Evolutionary conservation across 257 asterid genomes (phyloP), one percentile per base, ranked within the genome.

Genomic region (Leptodermis oblonga): DNA sequence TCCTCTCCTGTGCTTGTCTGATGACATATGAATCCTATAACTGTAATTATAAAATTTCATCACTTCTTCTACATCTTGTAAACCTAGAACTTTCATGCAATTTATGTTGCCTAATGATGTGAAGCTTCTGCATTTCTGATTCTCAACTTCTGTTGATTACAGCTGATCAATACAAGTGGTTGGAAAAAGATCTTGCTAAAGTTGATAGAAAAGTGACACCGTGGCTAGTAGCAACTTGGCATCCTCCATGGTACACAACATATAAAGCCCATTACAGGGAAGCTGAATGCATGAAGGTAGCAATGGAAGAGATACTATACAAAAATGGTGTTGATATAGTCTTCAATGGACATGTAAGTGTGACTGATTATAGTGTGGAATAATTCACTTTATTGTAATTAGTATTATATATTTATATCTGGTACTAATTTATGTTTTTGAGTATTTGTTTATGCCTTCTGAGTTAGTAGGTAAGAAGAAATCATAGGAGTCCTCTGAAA

Each of bases 231-330:
- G 96, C 86, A 43, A 78, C 89, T 2, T 87, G 95, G 98, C 98
- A 92, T 77, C 87, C 98, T 4, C 98, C 98, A 13, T 92, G 98
- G 98, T 92, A 92, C 81, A 71, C 88, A 74, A 82, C 92, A 34
- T 92, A 86, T 85, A 79, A 70, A 18, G 85, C 98, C 36, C 98
- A 92, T 80, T 92, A 92, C 70, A 74, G 97, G 71, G 98, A 92
- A 87, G 90, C 87, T 39, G 98, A 92, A 76, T 92, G 98, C 26
- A 92, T 92, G 98, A 92, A 70, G 79, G 89, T 82, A n/a, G 80
- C 89, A 13, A 83, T 92, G 98, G 98, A 92, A 73, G 95, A 82
- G 56, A 46, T 86, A 64, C 81, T 92, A n/a, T 90, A 92, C 77
- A 75, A 77, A 42, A 80, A 86, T 73, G 83, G 92, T 14, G 95